These are phyloP conservation scores for Pyrus betulifolia DNA, from an alignment of 306 rosid species.

Conservation along the genomic window DNA sequence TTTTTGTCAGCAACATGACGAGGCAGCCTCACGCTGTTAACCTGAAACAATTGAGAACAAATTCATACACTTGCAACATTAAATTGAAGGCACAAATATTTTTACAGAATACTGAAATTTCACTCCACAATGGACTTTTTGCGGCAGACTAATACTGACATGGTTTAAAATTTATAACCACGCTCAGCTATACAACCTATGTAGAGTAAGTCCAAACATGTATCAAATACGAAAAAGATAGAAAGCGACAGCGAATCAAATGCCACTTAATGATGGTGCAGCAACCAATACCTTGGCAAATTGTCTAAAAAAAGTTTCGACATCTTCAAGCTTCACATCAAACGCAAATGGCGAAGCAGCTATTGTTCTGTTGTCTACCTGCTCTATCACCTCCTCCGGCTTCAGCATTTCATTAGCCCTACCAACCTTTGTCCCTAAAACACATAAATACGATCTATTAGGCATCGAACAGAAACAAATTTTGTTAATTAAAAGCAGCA, in stretches of 20 bases:
- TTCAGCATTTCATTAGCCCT: conserved; percentile 54
- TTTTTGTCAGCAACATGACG: conserved; percentile 82
- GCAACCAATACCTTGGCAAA: conserved; percentile 47
- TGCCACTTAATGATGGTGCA: not conserved
- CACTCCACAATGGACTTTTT: not conserved
- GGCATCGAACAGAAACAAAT: not conserved
- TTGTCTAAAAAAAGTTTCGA: conserved; percentile 52
- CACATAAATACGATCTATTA: not conserved
- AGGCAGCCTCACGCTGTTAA: conserved; percentile 78
- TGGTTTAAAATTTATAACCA: not conserved
- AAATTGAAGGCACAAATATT: not conserved
- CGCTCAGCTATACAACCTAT: too few species aligned
- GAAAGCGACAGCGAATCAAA: not conserved
- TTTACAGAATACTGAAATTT: not conserved
- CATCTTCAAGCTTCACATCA: conserved; percentile 65
- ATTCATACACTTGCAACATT: not conserved
- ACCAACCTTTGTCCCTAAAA: conserved; percentile 60
- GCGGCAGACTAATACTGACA: not conserved
- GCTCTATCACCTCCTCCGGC: conserved; percentile 72
- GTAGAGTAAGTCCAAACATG: too few species aligned
- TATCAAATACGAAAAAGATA: not conserved
- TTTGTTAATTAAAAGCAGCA: not conserved
- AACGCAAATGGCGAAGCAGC: conserved; percentile 75
- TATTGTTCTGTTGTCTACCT: conserved; percentile 66
- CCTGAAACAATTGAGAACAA: conserved; percentile 40